These are phyloP conservation scores for Multifurca ochricompacta DNA, from an alignment of 768 basidiomycete species.

Conservation along the genomic window DNA sequence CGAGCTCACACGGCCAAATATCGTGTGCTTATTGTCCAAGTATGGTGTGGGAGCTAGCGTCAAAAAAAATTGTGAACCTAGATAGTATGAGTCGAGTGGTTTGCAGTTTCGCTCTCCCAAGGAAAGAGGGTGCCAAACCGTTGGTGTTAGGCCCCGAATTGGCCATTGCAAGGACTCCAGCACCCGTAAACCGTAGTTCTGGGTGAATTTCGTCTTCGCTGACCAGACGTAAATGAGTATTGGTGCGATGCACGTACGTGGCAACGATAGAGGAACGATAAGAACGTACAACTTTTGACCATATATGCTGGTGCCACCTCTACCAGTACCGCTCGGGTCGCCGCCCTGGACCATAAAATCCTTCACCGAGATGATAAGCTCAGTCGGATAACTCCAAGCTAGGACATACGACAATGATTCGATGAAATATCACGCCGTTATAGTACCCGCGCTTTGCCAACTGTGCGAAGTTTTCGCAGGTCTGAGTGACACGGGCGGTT, in stretches of 20 bases:
- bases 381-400: not conserved
- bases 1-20: slow-evolving; percentile 81
- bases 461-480: slow-evolving; percentile 92
- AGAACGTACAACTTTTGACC: slow-evolving; percentile 73
- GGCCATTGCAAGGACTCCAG: slow-evolving; percentile 94
- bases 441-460: slow-evolving; percentile 91
- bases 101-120: not conserved
- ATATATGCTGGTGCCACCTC: slow-evolving; percentile 85
- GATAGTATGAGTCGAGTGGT: slow-evolving; percentile 26
- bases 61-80: slow-evolving; percentile 94
- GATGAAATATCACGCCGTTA: slow-evolving; percentile 83
- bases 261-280: not conserved
- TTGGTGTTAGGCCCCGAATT: slow-evolving; percentile 95
- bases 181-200: slow-evolving; percentile 89
- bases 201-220: slow-evolving; percentile 90
- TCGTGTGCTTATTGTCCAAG: slow-evolving; percentile 79
- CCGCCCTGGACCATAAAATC: slow-evolving; percentile 98
- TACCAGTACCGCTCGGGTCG: slow-evolving; percentile 92
- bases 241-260: not conserved
- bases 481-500: slow-evolving; percentile 38
- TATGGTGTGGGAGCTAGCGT: slow-evolving; percentile 77
- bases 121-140: slow-evolving; percentile 35
- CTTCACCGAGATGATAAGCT: slow-evolving; percentile 31
- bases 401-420: slow-evolving; percentile 70
- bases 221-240: not conserved